Evolutionary conservation across 2,329 filamentous ascomycete species (phyloP), one percentile per base, ranked within the genome.

Genomic region (Xylaria hypoxylon): DNA sequence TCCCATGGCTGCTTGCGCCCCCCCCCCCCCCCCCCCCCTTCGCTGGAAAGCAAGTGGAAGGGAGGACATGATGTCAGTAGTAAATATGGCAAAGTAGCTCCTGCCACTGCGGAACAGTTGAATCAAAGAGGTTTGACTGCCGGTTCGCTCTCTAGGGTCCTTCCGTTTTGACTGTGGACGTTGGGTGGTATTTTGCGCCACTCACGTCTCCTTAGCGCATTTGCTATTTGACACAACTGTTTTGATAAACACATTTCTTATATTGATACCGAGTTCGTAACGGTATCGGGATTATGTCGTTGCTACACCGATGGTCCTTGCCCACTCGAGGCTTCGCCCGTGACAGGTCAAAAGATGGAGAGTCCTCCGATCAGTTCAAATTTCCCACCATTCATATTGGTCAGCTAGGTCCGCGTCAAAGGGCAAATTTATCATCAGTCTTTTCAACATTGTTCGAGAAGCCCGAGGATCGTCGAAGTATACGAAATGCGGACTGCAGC

Each of bases 361-460:
- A 59, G 26, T 24, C 51, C 50, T 42, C 53, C n/a, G 51, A 58
- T 28, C 51, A 40, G 13, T 45, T 51, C 38, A 65, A 55, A 50
- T 70, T 57, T 45, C 51, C 60, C 19, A 69, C 70, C 11, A 38
- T 68, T 5, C 62, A 68, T 13, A 60, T 70, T 44, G 59, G 65
- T 17, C 68, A 62, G 24, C 38, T 60, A 13, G 47, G 33, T 2
- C 55, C 42, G 13, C 63, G 44, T 40, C 65, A 59, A 57, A 62
- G 59, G 24, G 24, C 51, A 15, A 65, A 67, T 35, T 26, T 71
- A 38, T 65, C 68, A 26, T 59, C 68, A 0, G 51, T 62, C 11
- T 70, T 71, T 28, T 60, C 62, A 6, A 56, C 68, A 2, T 42
- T 71, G 4, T 69, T 71, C 44, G 70, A 68, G 42, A 67, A 64